phyloP scores from a whole-genome alignment of 2,329 filamentous ascomycete genomes.

The Trichoderma lentiforme region DNA sequence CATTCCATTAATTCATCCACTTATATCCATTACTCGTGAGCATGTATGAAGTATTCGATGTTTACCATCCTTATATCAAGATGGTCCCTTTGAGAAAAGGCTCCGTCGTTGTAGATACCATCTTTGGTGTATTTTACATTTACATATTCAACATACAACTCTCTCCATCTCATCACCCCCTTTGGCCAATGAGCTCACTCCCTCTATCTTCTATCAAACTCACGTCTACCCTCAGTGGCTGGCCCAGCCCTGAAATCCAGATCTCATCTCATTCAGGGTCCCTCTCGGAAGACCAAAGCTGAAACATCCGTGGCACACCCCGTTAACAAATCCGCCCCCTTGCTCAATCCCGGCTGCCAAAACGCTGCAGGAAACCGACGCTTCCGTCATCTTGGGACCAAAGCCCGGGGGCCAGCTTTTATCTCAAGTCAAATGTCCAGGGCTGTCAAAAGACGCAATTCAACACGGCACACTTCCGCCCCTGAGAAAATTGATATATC shows the following conservation, averaged over 20 bases:
- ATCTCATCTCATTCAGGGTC: not conserved
- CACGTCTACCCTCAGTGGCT: not conserved
- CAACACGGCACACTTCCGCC: not conserved
- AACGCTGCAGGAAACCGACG: not conserved
- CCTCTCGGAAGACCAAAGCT: not conserved
- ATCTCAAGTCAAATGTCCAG: not conserved
- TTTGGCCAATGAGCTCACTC: not conserved
- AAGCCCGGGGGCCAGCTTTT: not conserved
- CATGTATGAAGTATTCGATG: not conserved
- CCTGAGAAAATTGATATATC: not conserved
- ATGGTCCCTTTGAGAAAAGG: not conserved
- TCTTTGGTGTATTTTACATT: not conserved
- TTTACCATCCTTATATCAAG: not conserved
- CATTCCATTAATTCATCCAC: not conserved
- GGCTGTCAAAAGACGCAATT: not conserved
- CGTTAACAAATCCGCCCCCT: not conserved
- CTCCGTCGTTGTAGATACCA: not conserved
- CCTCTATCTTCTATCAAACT: not conserved
- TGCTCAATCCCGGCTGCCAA: not conserved
- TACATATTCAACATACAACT: not conserved
- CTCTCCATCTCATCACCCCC: not conserved
- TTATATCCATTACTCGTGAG: not conserved
- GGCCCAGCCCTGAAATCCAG: not conserved
- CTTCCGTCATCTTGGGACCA: not conserved
- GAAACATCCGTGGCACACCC: conserved; percentile 6